phyloP scores from a whole-genome alignment of 805 yeast genomes.

The Myxozyma lipomycoides region DNA sequence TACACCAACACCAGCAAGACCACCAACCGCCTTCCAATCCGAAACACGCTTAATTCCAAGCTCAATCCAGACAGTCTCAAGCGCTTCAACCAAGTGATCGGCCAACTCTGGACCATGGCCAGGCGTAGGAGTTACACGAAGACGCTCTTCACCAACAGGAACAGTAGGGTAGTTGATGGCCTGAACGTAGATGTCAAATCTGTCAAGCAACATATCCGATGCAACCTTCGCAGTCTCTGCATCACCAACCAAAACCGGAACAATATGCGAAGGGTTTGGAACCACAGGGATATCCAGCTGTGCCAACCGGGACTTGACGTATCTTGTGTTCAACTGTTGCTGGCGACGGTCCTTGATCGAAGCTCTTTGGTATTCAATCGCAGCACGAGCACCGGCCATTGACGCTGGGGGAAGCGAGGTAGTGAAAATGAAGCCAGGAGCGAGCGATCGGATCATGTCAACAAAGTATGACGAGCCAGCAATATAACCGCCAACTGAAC shows the following conservation, averaged over 20 bases:
- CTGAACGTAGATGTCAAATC: constrained; percentile 89
- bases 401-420: constrained; percentile 96
- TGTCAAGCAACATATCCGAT: constrained; percentile 78
- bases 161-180: constrained; percentile 99
- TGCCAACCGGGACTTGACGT: constrained; percentile 70
- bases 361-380: constrained; percentile 77
- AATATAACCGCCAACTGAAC: constrained; percentile 95
- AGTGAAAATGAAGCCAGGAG: constrained; percentile 97
- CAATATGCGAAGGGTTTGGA: constrained; percentile 96
- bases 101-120: constrained; percentile 80
- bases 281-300: constrained; percentile 85
- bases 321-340: constrained; percentile 81
- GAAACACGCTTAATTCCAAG: constrained; percentile 67
- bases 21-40: constrained; percentile 79
- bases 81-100: constrained; percentile 69
- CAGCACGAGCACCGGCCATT: constrained; percentile 91
- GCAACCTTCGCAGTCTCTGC: constrained; percentile 90
- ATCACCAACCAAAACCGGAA: constrained; percentile 91
- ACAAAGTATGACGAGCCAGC: constrained; percentile 80
- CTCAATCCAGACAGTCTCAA: constrained; percentile 75
- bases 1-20: constrained; percentile 87
- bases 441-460: constrained; percentile 94
- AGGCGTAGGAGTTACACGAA: constrained; percentile 98
- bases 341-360: constrained; percentile 71
- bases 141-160: constrained; percentile 89